These are phyloP conservation scores for Tuber brumale DNA, from an alignment of 495 filamentous ascomycete species.

Conservation along the genomic window DNA sequence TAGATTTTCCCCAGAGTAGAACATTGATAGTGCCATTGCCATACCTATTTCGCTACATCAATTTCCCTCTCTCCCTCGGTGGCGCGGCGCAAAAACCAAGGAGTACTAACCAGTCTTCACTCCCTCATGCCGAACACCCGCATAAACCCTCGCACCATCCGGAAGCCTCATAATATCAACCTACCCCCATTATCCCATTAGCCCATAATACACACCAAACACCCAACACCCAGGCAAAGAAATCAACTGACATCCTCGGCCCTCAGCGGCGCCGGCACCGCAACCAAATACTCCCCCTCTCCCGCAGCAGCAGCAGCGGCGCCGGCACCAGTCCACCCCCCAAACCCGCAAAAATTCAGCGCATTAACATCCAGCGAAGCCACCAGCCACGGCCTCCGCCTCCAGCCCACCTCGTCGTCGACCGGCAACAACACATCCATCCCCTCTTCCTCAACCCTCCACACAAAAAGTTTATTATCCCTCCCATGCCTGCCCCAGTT, in stretches of 20 bases:
- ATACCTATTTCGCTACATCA: conserved; percentile 52
- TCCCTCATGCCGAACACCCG: conserved; percentile 40
- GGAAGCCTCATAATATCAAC: conserved; percentile 86
- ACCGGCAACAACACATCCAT: conserved; percentile 69
- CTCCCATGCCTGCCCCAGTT: conserved; percentile 67
- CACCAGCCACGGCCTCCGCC: conserved; percentile 71
- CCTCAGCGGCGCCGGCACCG: conserved; percentile 68
- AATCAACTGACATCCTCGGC: conserved; percentile 58
- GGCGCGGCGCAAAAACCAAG: background rate
- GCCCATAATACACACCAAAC: background rate
- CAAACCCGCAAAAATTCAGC: conserved; percentile 92
- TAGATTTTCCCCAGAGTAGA: conserved; percentile 41
- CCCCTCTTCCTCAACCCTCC: conserved; percentile 67
- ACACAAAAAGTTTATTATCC: conserved; percentile 78
- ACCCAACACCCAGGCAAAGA: background rate
- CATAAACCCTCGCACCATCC: conserved; percentile 58
- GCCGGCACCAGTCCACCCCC: conserved; percentile 44
- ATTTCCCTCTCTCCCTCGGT: background rate
- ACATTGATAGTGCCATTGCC: conserved; percentile 76
- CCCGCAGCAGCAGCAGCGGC: background rate
- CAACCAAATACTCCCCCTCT: conserved; percentile 54
- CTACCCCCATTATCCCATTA: conserved; percentile 42
- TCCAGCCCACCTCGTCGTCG: conserved; percentile 43
- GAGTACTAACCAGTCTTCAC: conserved; percentile 26
- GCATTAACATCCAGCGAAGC: conserved; percentile 81